Conservation (phyloP, 495 filamentous ascomycete species). For the Podospora pseudocomata region DNA sequence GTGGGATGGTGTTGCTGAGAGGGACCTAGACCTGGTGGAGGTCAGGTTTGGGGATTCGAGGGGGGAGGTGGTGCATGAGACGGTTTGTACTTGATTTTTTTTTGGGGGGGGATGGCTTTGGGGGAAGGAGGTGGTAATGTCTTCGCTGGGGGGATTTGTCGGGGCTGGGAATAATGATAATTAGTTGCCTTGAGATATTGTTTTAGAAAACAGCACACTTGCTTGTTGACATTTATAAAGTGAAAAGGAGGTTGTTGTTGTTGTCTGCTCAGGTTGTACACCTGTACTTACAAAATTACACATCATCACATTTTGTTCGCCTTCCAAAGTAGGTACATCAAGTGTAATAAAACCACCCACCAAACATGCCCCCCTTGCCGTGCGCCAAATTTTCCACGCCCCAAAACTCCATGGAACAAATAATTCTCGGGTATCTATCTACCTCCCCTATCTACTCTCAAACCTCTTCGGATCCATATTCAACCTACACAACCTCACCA, state of each 20-base stretch:
- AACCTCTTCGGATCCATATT: conserved; percentile 95
- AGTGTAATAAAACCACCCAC: background rate
- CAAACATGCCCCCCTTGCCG: background rate
- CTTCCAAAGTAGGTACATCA: background rate
- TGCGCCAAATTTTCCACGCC: too few species aligned
- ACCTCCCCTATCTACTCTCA: conserved; percentile 36
- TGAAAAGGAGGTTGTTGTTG: too few species aligned
- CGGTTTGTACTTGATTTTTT: conserved; percentile 4
- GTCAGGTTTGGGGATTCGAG: conserved; percentile 9
- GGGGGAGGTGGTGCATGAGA: conserved; percentile 10
- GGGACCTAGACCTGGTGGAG: background rate
- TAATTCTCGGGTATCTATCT: background rate
- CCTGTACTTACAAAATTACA: too few species aligned
- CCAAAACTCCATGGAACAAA: background rate
- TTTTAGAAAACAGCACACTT: too few species aligned
- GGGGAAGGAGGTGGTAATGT: too few species aligned
- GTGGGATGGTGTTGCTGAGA: background rate
- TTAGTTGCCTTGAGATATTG: too few species aligned
- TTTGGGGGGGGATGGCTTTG: too few species aligned
- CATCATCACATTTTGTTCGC: background rate
- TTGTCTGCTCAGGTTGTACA: too few species aligned
- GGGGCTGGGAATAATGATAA: too few species aligned
- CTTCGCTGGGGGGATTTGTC: too few species aligned
- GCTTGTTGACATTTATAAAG: too few species aligned
- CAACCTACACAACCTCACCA: conserved; percentile 83